These are phyloP conservation scores for Aurinia saxatilis DNA, from an alignment of 345 rosid genomes.

Conservation along the genomic window DNA sequence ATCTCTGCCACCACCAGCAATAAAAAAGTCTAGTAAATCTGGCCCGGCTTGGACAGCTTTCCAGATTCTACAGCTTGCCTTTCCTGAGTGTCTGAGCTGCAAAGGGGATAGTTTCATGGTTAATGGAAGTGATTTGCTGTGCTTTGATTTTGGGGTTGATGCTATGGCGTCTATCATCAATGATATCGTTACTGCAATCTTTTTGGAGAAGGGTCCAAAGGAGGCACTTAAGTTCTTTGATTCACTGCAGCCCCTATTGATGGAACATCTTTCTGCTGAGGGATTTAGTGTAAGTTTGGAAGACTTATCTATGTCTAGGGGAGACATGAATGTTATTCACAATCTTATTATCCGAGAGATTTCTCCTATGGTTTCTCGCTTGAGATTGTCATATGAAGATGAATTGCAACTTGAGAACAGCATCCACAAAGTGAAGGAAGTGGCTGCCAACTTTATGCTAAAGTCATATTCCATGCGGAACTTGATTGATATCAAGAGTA, in stretches of 20 bases:
- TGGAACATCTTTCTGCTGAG: conserved; percentile 59
- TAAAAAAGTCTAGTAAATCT: conserved; percentile 37
- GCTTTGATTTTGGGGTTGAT: conserved; percentile 42
- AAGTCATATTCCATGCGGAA: conserved; percentile 57
- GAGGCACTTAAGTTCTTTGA: conserved; percentile 63
- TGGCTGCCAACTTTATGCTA: conserved; percentile 45
- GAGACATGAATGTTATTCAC: conserved; percentile 32
- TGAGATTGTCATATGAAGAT: conserved; percentile 56
- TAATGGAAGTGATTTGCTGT: conserved; percentile 47
- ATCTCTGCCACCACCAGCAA: conserved; percentile 62
- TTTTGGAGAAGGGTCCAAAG: conserved; percentile 67
- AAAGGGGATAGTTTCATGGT: conserved; percentile 52
- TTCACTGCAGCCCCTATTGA: conserved; percentile 72
- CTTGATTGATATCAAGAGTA: conserved; percentile 73
- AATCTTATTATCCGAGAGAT: conserved; percentile 28
- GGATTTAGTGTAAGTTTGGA: conserved; percentile 68
- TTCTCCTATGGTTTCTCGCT: conserved; percentile 49
- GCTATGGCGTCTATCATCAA: conserved; percentile 38
- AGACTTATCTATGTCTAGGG: conserved; percentile 58
- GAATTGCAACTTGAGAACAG: conserved; percentile 67
- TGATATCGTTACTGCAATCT: conserved; percentile 56
- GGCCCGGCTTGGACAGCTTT: conserved; percentile 62
- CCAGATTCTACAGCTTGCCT: conserved; percentile 66
- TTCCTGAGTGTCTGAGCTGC: conserved; percentile 58
- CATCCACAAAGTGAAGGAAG: conserved; percentile 43